Evolutionary conservation across 163 green algal genomes (phyloP).

Genomic region (Volvox carteri): DNA sequence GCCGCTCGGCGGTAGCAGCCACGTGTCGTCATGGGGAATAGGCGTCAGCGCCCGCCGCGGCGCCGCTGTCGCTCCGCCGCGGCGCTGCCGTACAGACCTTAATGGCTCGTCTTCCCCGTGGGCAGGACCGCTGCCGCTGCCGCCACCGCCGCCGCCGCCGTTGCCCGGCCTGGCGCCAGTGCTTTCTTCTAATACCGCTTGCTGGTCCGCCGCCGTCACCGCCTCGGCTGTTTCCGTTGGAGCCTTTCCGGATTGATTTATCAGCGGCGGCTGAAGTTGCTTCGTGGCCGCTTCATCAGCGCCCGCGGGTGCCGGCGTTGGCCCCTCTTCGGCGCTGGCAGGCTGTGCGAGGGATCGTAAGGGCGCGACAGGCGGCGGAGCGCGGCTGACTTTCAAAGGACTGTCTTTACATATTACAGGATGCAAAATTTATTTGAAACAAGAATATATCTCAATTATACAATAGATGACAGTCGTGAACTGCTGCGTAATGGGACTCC

Average conservation of each 20-base stretch:
- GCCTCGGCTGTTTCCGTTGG: too few relatives aligned
- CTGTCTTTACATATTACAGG: too few relatives aligned
- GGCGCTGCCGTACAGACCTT: not conserved
- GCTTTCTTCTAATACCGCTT: not conserved
- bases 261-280: not conserved
- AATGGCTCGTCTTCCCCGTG: not conserved
- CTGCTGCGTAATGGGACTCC: too few relatives aligned
- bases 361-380: not conserved
- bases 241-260: too few relatives aligned
- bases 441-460: too few relatives aligned
- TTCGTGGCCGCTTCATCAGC: not conserved
- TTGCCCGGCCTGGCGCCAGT: too few relatives aligned
- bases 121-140: not conserved
- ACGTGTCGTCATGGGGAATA: slow-evolving; percentile 26
- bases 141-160: too few relatives aligned
- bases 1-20: not conserved
- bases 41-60: slow-evolving; percentile 13
- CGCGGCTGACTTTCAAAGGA: too few relatives aligned
- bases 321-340: not conserved
- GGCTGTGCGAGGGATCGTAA: not conserved
- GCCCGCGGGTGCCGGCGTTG: not conserved
- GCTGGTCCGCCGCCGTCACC: not conserved
- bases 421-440: too few relatives aligned
- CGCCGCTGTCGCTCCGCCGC: not conserved
- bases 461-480: too few relatives aligned